Evolutionary conservation across 2,329 filamentous ascomycete species (phyloP).

Genomic region (Macrophomina phaseolina): DNA sequence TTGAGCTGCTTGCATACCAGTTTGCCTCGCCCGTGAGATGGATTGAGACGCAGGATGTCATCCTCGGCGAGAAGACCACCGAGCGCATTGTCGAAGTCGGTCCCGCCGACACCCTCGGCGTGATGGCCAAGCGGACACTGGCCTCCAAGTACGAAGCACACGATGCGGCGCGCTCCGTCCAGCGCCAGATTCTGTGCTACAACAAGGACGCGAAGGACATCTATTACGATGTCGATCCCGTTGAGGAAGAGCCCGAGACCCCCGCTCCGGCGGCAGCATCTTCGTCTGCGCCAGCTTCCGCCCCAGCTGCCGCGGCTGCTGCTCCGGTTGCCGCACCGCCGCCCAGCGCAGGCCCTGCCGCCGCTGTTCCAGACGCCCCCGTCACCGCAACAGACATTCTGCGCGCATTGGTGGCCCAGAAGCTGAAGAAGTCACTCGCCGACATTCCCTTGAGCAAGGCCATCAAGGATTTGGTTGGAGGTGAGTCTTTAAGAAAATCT

Average conservation of each 20-base stretch:
- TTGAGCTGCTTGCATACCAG: constrained; percentile 98
- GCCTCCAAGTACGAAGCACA: constrained; percentile 98
- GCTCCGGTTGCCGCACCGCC: constrained; percentile 64
- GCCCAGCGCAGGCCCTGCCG: constrained; percentile 80
- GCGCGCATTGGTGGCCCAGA: constrained; percentile 88
- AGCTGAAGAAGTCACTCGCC: constrained; percentile 89
- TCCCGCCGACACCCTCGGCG: constrained; percentile 93
- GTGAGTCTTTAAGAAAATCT: constrained; percentile 59
- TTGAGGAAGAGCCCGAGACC: constrained; percentile 81
- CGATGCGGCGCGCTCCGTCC: constrained; percentile 93
- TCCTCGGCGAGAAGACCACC: constrained; percentile 92
- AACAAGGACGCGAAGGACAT: constrained; percentile 99
- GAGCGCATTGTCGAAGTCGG: constrained; percentile 98
- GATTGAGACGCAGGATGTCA: constrained; percentile 99
- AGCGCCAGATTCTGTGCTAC: constrained; percentile 97
- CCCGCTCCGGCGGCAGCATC: constrained; percentile 54
- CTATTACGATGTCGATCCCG: constrained; percentile 96
- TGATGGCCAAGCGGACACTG: constrained; percentile 95
- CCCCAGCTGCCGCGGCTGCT: constrained; percentile 61
- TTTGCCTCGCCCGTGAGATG: constrained; percentile 98
- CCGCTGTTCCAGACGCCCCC: constrained; percentile 82
- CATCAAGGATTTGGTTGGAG: constrained; percentile 97
- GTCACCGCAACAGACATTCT: constrained; percentile 90
- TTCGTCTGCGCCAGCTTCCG: constrained; percentile 53
- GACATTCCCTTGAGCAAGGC: constrained; percentile 95